Conservation (phyloP, 2,329 filamentous ascomycete species). For the Penicillium sp. region DNA sequence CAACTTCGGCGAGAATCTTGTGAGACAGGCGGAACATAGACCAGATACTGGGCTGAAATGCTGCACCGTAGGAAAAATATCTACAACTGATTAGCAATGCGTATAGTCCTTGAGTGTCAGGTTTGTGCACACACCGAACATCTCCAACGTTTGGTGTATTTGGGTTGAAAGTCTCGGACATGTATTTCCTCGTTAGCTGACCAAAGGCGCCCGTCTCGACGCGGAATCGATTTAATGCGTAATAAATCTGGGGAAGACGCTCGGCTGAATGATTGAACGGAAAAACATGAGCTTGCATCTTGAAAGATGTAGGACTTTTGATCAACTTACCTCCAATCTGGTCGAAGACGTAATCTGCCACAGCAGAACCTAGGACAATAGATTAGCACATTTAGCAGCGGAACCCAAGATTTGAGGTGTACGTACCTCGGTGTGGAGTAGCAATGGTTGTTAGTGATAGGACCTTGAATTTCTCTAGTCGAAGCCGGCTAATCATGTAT, state of each 20-base stretch:
- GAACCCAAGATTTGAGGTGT: background rate
- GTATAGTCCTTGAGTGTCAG: background rate
- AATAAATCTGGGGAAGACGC: slow-evolving; percentile 57
- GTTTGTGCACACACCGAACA: slow-evolving; percentile 43
- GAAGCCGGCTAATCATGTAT: slow-evolving; percentile 63
- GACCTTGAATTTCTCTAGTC: slow-evolving; percentile 70
- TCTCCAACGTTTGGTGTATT: slow-evolving; percentile 56
- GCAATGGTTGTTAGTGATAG: slow-evolving; percentile 66
- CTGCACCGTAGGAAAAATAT: slow-evolving; percentile 66
- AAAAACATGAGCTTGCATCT: background rate
- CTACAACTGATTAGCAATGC: slow-evolving; percentile 22
- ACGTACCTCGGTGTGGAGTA: slow-evolving; percentile 57
- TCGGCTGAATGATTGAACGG: slow-evolving; percentile 45
- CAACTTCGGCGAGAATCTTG: slow-evolving; percentile 52
- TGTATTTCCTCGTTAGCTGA: slow-evolving; percentile 62
- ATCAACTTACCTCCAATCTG: slow-evolving; percentile 53
- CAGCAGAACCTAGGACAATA: slow-evolving; percentile 51
- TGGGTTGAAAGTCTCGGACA: slow-evolving; percentile 60
- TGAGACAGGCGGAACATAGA: slow-evolving; percentile 61
- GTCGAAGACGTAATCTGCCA: slow-evolving; percentile 63
- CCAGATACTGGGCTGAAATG: slow-evolving; percentile 56
- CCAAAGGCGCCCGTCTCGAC: slow-evolving; percentile 62
- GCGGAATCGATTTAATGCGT: slow-evolving; percentile 54
- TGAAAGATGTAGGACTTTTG: background rate
- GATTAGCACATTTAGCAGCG: background rate